Conservation (phyloP, 1,284 basidiomycete genomes). For the Nidula niveotomentosa region DNA sequence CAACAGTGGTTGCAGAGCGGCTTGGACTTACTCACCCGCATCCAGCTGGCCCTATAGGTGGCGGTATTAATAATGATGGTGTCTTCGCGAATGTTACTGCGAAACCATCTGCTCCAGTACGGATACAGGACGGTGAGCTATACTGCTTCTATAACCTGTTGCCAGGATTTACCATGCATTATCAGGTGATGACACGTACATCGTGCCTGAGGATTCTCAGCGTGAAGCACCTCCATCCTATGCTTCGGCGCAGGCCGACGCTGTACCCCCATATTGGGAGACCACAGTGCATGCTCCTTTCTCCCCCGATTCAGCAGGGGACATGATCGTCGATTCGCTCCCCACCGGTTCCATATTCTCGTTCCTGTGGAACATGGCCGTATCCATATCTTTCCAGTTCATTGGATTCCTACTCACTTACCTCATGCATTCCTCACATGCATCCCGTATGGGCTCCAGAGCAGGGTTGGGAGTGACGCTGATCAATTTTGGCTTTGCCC, state of each 20-base stretch:
- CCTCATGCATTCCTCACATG: slow-evolving; percentile 92
- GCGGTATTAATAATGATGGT: slow-evolving; percentile 85
- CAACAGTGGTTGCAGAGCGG: slow-evolving; percentile 42
- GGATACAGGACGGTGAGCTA: slow-evolving; percentile 60
- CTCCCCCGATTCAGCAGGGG: slow-evolving; percentile 52
- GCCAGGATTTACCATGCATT: slow-evolving; percentile 1
- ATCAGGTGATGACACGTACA: slow-evolving; percentile 68
- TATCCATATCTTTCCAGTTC: slow-evolving; percentile 97
- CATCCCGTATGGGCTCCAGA: slow-evolving; percentile 91
- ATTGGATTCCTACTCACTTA: slow-evolving; percentile 96
- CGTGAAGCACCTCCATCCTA: slow-evolving; percentile 89
- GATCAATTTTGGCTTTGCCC: slow-evolving; percentile 92
- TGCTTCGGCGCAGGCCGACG: slow-evolving; percentile 88
- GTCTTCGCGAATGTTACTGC: slow-evolving; percentile 97
- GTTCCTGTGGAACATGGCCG: slow-evolving; percentile 91
- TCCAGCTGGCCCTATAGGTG: slow-evolving; percentile 57
- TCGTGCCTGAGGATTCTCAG: slow-evolving; percentile 78
- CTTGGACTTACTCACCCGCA: slow-evolving; percentile 49
- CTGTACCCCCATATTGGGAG: slow-evolving; percentile 98
- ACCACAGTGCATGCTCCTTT: slow-evolving; percentile 90
- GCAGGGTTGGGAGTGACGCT: slow-evolving; percentile 95
- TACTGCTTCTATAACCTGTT: neutral
- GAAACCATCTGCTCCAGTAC: slow-evolving; percentile 71
- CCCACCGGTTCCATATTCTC: slow-evolving; percentile 83
- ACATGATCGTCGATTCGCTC: slow-evolving; percentile 75